Base-by-base conservation (phyloP, 2,329 filamentous ascomycete species). In the Thielaviopsis ethacetica region DNA sequence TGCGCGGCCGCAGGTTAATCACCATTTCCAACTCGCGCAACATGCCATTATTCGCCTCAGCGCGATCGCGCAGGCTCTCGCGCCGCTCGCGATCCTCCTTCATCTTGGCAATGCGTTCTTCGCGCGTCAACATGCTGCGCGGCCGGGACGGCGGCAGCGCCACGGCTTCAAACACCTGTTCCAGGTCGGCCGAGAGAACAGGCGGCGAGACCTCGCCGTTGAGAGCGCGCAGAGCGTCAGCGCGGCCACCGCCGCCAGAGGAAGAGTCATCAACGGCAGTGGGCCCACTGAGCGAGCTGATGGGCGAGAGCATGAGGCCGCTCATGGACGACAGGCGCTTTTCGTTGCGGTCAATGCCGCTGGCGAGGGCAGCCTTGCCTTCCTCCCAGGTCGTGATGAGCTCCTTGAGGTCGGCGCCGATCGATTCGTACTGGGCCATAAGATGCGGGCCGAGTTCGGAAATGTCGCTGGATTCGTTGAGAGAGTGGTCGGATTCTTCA, bases 351-450 rank as follows among this genome's bases (percentile, higher is more conserved):
- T 93, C 85, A 66, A 95, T 86, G 64, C 86, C 91, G 58, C 83
- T 81, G 53, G 88, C 83, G 57, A 98, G 75, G 5, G 88, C 84
- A n/a, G 84, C 80, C 69, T 87, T 91, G 56, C 91, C 93, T 57
- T 85, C 81, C 66, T 94, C 88, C 91, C 91, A 95, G 63, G 89
- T 86, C 63, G 86, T 79, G 70, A 91, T 82, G 55, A 95, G 73
- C 51, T 84, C 80, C 68, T 85, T 85, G 52, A 98, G 77, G 67
- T 98, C 93, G 26, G 84, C 77, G 2, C 93, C 93, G 63, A 98
- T 94, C 4, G 90, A 91, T 59, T 98, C 93, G 70, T 97, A 98
- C 67, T 97, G 93, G 22, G 83, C 73, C 77, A 95, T 84, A 47
- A 97, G 77, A 62, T 83, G 84, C 0, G 84, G 80, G 0, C 87